phyloP scores from a whole-genome alignment of 345 rosid genomes.

The Sapria himalayana region DNA sequence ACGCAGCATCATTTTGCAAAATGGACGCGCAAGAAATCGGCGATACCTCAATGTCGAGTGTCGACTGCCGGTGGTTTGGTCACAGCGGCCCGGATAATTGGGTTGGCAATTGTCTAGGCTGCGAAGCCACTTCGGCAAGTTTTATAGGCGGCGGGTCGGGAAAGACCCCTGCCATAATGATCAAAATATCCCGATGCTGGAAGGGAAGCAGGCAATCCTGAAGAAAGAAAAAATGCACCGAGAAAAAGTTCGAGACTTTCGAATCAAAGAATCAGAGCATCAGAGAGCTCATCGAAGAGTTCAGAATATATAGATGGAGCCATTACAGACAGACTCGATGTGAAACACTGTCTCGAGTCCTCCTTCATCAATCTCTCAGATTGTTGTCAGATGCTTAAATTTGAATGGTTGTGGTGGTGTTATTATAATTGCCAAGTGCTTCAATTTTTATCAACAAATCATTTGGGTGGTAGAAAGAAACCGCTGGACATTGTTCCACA shows the following conservation, averaged over 20 bases:
- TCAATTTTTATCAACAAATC: neutral
- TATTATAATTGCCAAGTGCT: neutral
- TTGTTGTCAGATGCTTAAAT: conserved; percentile 47
- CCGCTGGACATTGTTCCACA: too few relatives aligned
- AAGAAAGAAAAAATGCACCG: conserved; percentile 24
- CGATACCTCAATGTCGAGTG: too few relatives aligned
- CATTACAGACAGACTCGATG: conserved; percentile 29
- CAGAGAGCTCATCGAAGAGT: conserved; percentile 26
- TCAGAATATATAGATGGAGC: conserved; percentile 42
- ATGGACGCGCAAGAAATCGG: too few relatives aligned
- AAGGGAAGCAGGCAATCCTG: conserved; percentile 31
- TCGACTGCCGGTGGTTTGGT: too few relatives aligned
- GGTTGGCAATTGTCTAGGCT: too few relatives aligned
- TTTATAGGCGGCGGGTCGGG: too few relatives aligned
- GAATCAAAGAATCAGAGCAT: conserved; percentile 6
- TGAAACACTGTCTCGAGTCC: conserved; percentile 42
- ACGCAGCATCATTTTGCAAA: too few relatives aligned
- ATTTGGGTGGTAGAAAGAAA: too few relatives aligned
- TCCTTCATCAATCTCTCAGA: conserved; percentile 27
- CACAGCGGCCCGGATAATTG: too few relatives aligned
- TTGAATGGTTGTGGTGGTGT: too few relatives aligned
- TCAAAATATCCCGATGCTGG: conserved; percentile 19
- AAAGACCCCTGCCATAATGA: conserved; percentile 10
- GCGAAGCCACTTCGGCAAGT: too few relatives aligned
- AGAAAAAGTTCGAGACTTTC: conserved; percentile 17